Base-by-base conservation (phyloP, 352 stramenopile genomes). In the Phytophthora uliginosa region DNA sequence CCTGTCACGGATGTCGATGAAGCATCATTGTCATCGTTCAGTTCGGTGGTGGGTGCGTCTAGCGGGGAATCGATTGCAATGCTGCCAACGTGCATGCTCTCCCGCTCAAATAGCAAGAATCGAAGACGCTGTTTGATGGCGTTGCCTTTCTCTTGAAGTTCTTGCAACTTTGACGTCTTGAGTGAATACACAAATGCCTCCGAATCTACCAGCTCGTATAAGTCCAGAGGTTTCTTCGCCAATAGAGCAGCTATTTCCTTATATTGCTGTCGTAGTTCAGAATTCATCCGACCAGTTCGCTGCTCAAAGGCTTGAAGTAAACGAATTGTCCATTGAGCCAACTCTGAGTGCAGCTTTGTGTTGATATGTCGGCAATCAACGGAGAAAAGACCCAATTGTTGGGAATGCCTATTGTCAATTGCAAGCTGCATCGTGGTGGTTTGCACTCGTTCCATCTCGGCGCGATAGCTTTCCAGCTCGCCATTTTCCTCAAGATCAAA, bases 191-290 rank as follows among this genome's bases (percentile, higher is more conserved):
- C 69, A 66, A 93, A 95, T 3, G 45, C 73, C 57, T 95, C 89
- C 0, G 79, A 63, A 47, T 93, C 85, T 1, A 94, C 84, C 2
- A 95, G 77, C 28, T 95, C 89, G 47, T 94, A 88, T 26, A 94
- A 73, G 69, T 94, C 83, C 22, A 89, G 65, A 0, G 89, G 87
- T 22, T 87, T 88, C 61, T 88, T 93, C 0, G 81, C 75, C 1
- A 95, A 64, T 36, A 74, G 69, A 33, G 75, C 82, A 7, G 85
- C 87, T 12, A 94, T 84, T 22, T 95, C 85, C 47, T 95, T 94
- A 66, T 94, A 95, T 36, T 90, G 74, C 8, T 92, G 79, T 0
- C 85, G 77, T 33, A 94, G 68, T n/a, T 89, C 81, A 0, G 73
- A 57, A 34, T 91, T 93, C 52, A 85, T 75, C 0, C 64, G 69